Base-by-base conservation (phyloP, 306 rosid genomes). In the Quercus agrifolia region DNA sequence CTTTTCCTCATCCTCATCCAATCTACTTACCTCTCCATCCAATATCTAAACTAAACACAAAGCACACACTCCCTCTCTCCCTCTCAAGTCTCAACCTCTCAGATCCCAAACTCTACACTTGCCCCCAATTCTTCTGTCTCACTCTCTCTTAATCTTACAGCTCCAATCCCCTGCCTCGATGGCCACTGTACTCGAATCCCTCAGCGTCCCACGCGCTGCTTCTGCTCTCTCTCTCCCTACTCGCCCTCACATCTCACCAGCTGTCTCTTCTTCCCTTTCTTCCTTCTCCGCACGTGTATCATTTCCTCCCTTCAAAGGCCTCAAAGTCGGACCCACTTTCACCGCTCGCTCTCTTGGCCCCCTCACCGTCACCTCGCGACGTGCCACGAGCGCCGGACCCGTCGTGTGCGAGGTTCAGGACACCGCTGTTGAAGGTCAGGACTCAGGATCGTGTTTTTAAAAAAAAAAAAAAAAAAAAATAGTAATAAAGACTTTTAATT, bases 361-460 rank as follows among this genome's bases (percentile, higher is more conserved):
- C n/a, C 73, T 55, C 56, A 82, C 76, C 44, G 77, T 74, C 14
- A 57, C 19, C 30, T 52, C 85, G 5, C 84, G 85, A 74, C 59
- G 73, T 51, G 56, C 85, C 68, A 82, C 79, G n/a, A 93, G 86
- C 14, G 19, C 83, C 1, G 90, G 82, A 33, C 63, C 59, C 23
- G 58, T 90, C 75, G 87, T 79, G 56, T 95, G 98, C 61, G 94
- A 91, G 88, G 97, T 92, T 56, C 92, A 85, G 78, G 85, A 91
- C 6, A 90, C 97, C 33, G 88, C 99, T 2, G 88, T 90, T 33
- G 74, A 79, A 68, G 98, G 99, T 94, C 77, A 70, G 46, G 46
- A 41, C 46, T 41, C 46, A 41, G 46, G 11, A 23, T 23, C 23
- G 23, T 21, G 23, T 21, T 21, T 21, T 21, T 21, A 21, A 21